Conservation (phyloP, 2,329 filamentous ascomycete species). For the Scytalidium lignicola region DNA sequence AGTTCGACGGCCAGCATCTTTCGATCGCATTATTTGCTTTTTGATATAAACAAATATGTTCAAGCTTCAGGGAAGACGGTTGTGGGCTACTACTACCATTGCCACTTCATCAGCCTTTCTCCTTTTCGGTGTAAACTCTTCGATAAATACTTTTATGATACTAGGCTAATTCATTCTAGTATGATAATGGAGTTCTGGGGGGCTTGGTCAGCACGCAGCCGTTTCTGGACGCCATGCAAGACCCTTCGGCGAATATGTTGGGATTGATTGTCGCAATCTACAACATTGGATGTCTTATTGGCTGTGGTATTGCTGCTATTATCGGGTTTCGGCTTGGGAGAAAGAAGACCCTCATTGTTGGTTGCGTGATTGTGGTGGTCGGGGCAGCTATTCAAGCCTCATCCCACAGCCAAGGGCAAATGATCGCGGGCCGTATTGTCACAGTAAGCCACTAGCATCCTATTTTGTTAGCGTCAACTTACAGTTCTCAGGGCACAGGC, state of each 20-base stretch:
- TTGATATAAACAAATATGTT: neutral
- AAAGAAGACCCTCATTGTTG: constrained; percentile 49
- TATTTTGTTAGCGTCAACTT: neutral
- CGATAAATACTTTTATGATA: neutral
- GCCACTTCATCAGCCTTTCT: neutral
- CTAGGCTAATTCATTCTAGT: constrained; percentile 10
- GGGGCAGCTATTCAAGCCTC: constrained; percentile 40
- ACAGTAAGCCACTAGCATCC: constrained; percentile 29
- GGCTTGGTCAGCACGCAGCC: constrained; percentile 31
- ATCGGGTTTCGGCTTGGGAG: constrained; percentile 49
- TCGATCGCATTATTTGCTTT: neutral
- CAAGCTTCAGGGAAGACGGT: neutral
- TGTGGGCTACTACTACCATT: neutral
- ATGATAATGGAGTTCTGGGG: constrained; percentile 37
- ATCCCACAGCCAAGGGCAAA: constrained; percentile 39
- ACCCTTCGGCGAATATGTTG: constrained; percentile 32
- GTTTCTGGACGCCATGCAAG: constrained; percentile 34
- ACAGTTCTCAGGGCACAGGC: neutral
- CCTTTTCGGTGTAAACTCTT: neutral
- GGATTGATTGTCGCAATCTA: constrained; percentile 40
- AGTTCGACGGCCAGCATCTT: neutral
- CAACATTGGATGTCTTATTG: constrained; percentile 44
- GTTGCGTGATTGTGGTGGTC: constrained; percentile 49
- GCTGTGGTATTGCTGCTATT: constrained; percentile 36
- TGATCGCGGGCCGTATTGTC: constrained; percentile 43